Evolutionary conservation across 345 rosid species (phyloP).

Genomic region (Linum trigynum): DNA sequence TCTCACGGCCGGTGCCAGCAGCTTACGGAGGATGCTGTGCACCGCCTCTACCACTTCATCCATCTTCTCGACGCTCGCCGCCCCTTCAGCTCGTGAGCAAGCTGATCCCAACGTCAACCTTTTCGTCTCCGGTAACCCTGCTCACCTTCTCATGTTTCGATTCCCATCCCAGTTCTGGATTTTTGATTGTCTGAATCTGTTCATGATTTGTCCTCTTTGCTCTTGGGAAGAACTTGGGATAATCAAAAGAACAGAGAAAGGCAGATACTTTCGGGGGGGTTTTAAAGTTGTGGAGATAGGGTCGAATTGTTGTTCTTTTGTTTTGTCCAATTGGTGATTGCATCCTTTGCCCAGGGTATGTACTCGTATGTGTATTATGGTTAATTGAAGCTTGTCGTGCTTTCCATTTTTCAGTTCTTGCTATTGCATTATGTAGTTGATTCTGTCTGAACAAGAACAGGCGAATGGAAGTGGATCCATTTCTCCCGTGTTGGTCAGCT

Average conservation of each 20-base stretch:
- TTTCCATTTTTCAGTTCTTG: no score
- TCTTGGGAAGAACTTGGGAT: no score
- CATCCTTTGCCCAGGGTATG: background rate
- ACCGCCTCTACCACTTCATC: slow-evolving; percentile 31
- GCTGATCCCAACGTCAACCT: slow-evolving; percentile 74
- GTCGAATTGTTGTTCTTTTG: background rate
- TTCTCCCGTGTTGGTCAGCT: no score
- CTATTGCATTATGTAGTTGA: no score
- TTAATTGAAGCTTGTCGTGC: no score
- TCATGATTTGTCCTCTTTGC: background rate
- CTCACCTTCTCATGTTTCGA: background rate
- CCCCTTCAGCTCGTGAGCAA: slow-evolving; percentile 39
- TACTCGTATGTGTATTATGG: no score
- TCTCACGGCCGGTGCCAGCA: slow-evolving; percentile 30
- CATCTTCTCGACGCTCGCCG: slow-evolving; percentile 21
- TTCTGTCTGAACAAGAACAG: no score
- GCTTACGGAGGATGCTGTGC: slow-evolving; percentile 42
- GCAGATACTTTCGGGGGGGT: no score
- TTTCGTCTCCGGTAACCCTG: slow-evolving; percentile 48
- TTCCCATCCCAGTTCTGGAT: background rate
- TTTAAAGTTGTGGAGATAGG: no score
- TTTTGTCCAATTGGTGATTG: background rate
- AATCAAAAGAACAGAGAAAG: no score
- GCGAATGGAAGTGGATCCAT: no score
- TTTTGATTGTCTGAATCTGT: background rate